Percentiles rank a stretch among this genome's conserved stretches.
These are phyloP conservation scores for Saccharomyces kudriavzevii DNA, from an alignment of 805 yeast genomes.

Conservation along the genomic window DNA sequence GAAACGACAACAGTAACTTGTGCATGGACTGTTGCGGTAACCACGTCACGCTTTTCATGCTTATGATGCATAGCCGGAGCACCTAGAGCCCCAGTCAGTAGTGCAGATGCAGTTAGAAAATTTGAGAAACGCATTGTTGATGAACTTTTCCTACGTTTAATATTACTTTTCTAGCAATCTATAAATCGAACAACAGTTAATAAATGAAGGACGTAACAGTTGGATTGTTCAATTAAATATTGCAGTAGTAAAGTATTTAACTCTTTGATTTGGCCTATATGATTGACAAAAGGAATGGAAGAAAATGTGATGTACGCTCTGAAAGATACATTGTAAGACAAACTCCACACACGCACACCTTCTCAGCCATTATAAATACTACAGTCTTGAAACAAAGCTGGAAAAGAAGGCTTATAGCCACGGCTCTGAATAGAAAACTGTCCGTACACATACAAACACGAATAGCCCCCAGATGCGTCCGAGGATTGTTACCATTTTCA, in stretches of 20 bases:
- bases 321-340: not conserved
- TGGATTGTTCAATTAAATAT: not conserved
- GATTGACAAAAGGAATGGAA: not conserved
- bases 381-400: not conserved
- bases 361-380: not conserved
- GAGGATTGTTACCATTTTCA: not conserved
- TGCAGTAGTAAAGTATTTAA: not conserved
- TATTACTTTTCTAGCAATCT: not conserved
- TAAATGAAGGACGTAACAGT: constrained; percentile 1
- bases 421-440: not conserved
- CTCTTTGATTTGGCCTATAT: constrained; percentile 4
- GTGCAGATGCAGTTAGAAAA: constrained; percentile 38
- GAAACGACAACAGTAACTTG: constrained; percentile 31
- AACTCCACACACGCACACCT: not conserved
- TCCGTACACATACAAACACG: not conserved
- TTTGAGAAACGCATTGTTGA: constrained; percentile 42
- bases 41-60: constrained; percentile 42
- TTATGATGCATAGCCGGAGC: constrained; percentile 58
- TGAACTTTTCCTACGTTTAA: not conserved
- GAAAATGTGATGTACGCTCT: not conserved
- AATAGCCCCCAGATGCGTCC: not conserved
- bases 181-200: not conserved
- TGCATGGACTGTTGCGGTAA: constrained; percentile 43
- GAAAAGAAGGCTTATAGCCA: not conserved
- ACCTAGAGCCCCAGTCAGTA: constrained; percentile 42